phyloP scores from a whole-genome alignment of 2,329 filamentous ascomycete species.

The Epichloe sp. region DNA sequence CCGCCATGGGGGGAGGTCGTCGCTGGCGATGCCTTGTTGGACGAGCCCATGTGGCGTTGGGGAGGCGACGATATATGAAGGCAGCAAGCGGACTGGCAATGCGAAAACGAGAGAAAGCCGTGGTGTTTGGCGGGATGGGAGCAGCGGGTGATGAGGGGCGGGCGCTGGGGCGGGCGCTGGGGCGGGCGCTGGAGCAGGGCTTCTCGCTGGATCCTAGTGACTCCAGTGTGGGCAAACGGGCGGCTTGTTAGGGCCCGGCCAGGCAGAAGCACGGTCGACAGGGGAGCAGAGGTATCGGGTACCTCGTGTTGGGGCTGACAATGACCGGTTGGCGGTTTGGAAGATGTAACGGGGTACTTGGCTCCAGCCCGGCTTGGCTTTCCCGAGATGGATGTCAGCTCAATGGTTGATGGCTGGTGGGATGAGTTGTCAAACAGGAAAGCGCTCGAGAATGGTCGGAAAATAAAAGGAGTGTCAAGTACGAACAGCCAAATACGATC shows the following conservation, averaged over 20 bases:
- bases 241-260: slow-evolving; percentile 3
- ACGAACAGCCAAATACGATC: neutral
- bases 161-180: neutral
- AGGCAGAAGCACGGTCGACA: slow-evolving; percentile 6
- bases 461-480: neutral
- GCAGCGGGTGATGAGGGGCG: slow-evolving; percentile 1
- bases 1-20: slow-evolving; percentile 23
- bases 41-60: slow-evolving; percentile 1
- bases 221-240: neutral
- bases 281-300: neutral
- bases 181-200: neutral
- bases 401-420: neutral
- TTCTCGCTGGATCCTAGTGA: neutral
- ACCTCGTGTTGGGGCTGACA: neutral
- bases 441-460: neutral
- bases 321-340: neutral
- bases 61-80: slow-evolving; percentile 3
- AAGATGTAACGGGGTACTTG: neutral
- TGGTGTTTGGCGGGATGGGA: neutral
- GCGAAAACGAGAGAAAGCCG: neutral
- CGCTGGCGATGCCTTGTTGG: slow-evolving; percentile 3
- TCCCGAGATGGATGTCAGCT: neutral
- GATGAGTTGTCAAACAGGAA: neutral
- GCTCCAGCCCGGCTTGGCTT: neutral
- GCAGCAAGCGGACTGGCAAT: neutral